Conservation (phyloP, 1,284 basidiomycete species). For the Rhodotorula mucilaginosa region DNA sequence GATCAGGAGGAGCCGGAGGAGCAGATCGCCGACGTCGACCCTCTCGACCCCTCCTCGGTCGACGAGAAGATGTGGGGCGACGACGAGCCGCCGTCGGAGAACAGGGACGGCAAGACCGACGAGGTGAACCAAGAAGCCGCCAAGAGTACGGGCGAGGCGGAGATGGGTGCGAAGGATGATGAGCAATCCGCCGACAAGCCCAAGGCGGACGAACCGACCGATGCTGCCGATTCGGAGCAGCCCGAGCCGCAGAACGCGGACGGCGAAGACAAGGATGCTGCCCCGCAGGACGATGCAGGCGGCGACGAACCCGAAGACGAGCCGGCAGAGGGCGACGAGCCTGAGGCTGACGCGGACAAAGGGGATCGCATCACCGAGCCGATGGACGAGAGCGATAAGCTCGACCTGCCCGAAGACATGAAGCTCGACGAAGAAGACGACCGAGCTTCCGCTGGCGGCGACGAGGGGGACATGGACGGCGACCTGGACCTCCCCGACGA, state of each 20-base stretch:
- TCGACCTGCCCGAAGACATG: conserved; percentile 82
- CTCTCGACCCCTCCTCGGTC: conserved; percentile 77
- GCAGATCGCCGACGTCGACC: conserved; percentile 78
- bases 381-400: conserved; percentile 68
- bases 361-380: conserved; percentile 65
- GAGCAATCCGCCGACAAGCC: conserved; percentile 53
- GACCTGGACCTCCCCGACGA: conserved; percentile 45
- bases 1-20: conserved; percentile 65
- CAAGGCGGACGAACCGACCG: conserved; percentile 50
- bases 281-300: conserved; percentile 49
- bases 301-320: conserved; percentile 47
- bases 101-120: conserved; percentile 52
- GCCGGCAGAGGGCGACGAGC: conserved; percentile 49
- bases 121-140: conserved; percentile 57
- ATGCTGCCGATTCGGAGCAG: conserved; percentile 61
- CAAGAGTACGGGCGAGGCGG: conserved; percentile 62
- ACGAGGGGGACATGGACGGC: conserved; percentile 37
- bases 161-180: conserved; percentile 73
- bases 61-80: conserved; percentile 98
- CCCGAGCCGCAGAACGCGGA: conserved; percentile 45
- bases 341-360: conserved; percentile 57
- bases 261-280: conserved; percentile 43
- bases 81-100: conserved; percentile 57
- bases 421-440: conserved; percentile 55
- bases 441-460: conserved; percentile 33